Percentiles rank a stretch among this genome's conserved stretches.
phyloP scores from a whole-genome alignment of 768 basidiomycete genomes.

The Pisolithus sp. region DNA sequence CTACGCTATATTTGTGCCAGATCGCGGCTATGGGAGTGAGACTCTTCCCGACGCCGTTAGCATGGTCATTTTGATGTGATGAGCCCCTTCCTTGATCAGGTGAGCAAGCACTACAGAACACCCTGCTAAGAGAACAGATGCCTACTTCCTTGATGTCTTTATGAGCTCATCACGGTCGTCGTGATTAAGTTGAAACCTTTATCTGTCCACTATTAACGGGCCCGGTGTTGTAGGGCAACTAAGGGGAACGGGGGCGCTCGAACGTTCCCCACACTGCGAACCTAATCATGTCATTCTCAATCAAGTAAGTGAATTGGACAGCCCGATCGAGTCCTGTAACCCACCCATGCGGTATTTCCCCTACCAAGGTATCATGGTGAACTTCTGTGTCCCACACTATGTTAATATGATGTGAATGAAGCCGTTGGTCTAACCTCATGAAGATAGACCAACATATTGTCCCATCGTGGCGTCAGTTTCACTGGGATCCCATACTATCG shows the following conservation, averaged over 20 bases:
- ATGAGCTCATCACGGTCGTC: constrained; percentile 35
- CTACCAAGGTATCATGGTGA: constrained; percentile 90
- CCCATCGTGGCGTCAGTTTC: constrained; percentile 91
- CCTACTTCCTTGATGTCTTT: constrained; percentile 65
- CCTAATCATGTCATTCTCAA: constrained; percentile 92
- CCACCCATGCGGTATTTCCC: constrained; percentile 56
- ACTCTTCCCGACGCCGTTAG: neutral
- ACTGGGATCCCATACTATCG: constrained; percentile 73
- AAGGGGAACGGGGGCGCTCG: constrained; percentile 55
- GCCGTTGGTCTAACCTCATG: constrained; percentile 58
- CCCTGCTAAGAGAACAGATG: constrained; percentile 61
- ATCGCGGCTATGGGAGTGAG: constrained; percentile 66
- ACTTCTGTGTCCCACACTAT: constrained; percentile 13
- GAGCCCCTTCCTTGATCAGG: constrained; percentile 33
- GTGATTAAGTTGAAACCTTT: constrained; percentile 1
- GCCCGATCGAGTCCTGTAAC: constrained; percentile 10
- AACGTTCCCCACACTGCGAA: constrained; percentile 50
- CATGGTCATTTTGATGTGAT: constrained; percentile 1
- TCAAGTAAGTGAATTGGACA: constrained; percentile 43
- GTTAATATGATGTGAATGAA: neutral
- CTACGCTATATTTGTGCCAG: constrained; percentile 30
- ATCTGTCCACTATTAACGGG: constrained; percentile 43
- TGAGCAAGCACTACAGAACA: constrained; percentile 67
- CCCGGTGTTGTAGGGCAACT: constrained; percentile 72
- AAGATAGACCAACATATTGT: constrained; percentile 86